Percentiles rank a stretch among this genome's conserved stretches.
phyloP scores from a whole-genome alignment of 768 basidiomycete species.

The Boletus rubescentipes region DNA sequence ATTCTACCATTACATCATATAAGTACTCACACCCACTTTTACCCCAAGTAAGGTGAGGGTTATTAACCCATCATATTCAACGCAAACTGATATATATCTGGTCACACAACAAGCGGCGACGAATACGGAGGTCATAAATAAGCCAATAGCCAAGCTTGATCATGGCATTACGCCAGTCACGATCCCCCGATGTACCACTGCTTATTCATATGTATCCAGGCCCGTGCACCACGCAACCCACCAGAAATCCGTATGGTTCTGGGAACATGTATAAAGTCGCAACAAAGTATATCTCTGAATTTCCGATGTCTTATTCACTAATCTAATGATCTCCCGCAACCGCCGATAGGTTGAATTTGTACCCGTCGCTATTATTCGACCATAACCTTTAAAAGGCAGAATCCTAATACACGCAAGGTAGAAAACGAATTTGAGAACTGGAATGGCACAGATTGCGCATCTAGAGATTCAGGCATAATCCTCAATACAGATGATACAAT shows the following conservation, averaged over 20 bases:
- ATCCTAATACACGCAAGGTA: background rate
- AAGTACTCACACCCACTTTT: background rate
- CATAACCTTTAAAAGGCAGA: background rate
- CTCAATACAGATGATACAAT: background rate
- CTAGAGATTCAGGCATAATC: background rate
- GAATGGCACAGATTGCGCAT: background rate
- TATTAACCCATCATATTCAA: background rate
- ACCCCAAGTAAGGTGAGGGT: background rate
- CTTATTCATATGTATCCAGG: background rate
- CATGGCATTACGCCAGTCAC: background rate
- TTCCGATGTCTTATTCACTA: background rate
- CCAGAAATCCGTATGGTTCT: background rate
- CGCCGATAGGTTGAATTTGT: background rate
- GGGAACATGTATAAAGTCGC: too few relatives aligned
- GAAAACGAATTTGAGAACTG: background rate
- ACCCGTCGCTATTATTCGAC: background rate
- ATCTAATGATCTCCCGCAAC: too few relatives aligned
- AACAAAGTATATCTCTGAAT: background rate
- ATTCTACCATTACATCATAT: background rate
- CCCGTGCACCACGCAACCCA: background rate
- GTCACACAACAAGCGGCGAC: background rate
- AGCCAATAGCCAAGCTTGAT: background rate
- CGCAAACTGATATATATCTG: background rate
- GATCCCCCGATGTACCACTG: background rate
- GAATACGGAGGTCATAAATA: background rate